A percentile compares a stretch with the other conserved stretches of the same genome.
These are phyloP conservation scores for Sporothrix brunneoviolacea DNA, from an alignment of 2,329 filamentous ascomycete species.

Conservation along the genomic window DNA sequence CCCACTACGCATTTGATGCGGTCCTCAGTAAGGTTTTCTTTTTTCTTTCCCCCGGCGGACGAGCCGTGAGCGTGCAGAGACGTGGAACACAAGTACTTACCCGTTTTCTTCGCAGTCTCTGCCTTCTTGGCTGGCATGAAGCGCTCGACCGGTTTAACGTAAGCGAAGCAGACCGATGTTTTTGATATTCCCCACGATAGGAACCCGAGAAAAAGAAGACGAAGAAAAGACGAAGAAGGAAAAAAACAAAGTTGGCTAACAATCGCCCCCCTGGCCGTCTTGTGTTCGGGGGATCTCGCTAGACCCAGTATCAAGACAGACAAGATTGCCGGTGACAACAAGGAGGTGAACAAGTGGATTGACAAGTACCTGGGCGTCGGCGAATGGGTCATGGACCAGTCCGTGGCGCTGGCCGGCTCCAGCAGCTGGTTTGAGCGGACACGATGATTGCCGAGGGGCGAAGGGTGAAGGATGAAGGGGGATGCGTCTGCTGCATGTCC, in stretches of 20 bases:
- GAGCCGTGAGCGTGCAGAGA: too few species aligned
- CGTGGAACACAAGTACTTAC: too few species aligned
- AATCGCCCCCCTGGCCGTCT: conserved; percentile 25
- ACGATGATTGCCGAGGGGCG: conserved; percentile 46
- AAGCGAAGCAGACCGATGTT: conserved; percentile 49
- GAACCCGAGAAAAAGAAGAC: neutral
- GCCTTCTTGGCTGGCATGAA: conserved; percentile 95
- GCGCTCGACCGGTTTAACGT: conserved; percentile 96
- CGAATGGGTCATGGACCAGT: conserved; percentile 98
- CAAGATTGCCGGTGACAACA: conserved; percentile 69
- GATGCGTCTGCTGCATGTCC: too few species aligned
- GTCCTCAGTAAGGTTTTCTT: conserved; percentile 64
- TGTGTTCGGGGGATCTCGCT: conserved; percentile 30
- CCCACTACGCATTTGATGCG: conserved; percentile 94
- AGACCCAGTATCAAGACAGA: conserved; percentile 83
- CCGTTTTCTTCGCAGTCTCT: too few species aligned
- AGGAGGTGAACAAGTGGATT: conserved; percentile 80
- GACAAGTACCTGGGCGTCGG: conserved; percentile 90
- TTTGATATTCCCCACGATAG: neutral
- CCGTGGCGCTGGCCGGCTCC: conserved; percentile 81
- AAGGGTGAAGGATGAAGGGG: too few species aligned
- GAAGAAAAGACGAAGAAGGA: neutral
- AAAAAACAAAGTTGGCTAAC: conserved; percentile 36
- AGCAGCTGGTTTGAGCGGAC: conserved; percentile 89
- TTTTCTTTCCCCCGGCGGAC: too few species aligned